Percentiles rank a stretch among this genome's conserved stretches.
Conservation (phyloP, 1,284 basidiomycete species). For the Irpex sp. region DNA sequence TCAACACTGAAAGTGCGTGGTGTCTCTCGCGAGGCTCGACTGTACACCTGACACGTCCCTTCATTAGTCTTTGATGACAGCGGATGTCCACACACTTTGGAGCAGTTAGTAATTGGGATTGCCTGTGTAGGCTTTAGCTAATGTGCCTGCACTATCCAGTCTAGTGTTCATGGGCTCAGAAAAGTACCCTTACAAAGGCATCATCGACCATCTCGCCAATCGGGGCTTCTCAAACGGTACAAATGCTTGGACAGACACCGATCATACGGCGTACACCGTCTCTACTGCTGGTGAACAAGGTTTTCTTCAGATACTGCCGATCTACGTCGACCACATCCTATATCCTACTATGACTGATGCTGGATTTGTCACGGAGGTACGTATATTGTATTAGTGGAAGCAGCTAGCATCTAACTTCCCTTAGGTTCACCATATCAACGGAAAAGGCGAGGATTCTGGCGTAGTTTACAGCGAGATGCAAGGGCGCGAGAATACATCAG, state of each 20-base stretch:
- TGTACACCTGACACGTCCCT: not conserved
- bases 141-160: constrained; percentile 33
- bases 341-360: constrained; percentile 93
- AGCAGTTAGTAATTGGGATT: constrained; percentile 60
- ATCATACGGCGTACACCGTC: constrained; percentile 93
- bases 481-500: constrained; percentile 90
- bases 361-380: constrained; percentile 89
- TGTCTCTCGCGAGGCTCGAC: not conserved
- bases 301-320: constrained; percentile 90
- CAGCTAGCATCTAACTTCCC: not conserved
- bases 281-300: constrained; percentile 97
- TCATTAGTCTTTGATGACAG: constrained; percentile 86
- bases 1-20: constrained; percentile 85
- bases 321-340: constrained; percentile 96
- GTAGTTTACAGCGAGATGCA: constrained; percentile 99
- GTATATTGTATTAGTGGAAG: constrained; percentile 8
- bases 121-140: not conserved
- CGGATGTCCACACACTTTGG: constrained; percentile 91
- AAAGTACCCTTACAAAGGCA: constrained; percentile 95
- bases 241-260: constrained; percentile 83
- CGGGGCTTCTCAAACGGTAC: constrained; percentile 94
- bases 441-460: constrained; percentile 88
- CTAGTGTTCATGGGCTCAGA: constrained; percentile 94
- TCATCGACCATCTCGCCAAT: constrained; percentile 96
- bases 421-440: constrained; percentile 90